phyloP scores from a whole-genome alignment of 768 basidiomycete genomes.

The Suillus placidus region DNA sequence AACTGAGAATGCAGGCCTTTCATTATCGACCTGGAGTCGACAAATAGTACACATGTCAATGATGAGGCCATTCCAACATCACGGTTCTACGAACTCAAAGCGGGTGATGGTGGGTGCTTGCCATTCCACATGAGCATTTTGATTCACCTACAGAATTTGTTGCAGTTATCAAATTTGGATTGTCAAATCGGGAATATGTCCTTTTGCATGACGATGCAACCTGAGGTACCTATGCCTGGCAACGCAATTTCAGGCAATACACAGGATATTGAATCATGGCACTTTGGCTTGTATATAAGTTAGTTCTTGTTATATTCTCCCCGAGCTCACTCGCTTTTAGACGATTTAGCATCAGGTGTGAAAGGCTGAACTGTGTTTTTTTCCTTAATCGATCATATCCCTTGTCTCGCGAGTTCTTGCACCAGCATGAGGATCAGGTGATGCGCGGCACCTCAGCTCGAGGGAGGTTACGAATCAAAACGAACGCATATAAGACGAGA shows the following conservation, averaged over 20 bases:
- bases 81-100: conserved; percentile 82
- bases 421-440: not conserved
- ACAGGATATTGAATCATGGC: not conserved
- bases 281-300: not conserved
- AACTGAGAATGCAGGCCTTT: conserved; percentile 68
- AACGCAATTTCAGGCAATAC: not conserved
- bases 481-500: not conserved
- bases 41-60: conserved; percentile 93
- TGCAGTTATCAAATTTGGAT: conserved; percentile 84
- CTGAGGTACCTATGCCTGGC: conserved; percentile 23
- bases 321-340: not conserved
- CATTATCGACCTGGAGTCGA: conserved; percentile 98
- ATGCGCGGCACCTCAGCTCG: not conserved
- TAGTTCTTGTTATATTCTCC: not conserved
- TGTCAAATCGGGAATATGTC: conserved; percentile 82
- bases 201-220: conserved; percentile 77
- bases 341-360: not conserved
- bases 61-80: conserved; percentile 82
- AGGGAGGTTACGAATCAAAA: not conserved
- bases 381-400: not conserved
- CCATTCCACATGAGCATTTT: not conserved
- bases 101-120: conserved; percentile 68
- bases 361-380: not conserved
- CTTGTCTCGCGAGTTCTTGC: not conserved
- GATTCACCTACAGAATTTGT: conserved; percentile 15